Base-by-base conservation (phyloP, 305 asterid genomes). In the Solanum aculeatissimum region DNA sequence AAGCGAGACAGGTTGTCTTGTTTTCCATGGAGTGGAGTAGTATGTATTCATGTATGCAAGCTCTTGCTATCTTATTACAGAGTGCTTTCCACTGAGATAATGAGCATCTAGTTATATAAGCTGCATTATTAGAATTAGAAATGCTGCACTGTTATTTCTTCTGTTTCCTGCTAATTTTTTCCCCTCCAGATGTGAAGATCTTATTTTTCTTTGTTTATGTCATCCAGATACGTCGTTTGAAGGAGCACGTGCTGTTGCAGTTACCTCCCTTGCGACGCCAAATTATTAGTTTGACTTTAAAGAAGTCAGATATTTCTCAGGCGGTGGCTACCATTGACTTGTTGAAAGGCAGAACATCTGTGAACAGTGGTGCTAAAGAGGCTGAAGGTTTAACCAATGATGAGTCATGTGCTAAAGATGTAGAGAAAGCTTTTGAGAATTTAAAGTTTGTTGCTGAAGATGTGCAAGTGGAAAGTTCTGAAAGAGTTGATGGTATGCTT, bases 231-330 rank as follows among this genome's bases (percentile, higher is more conserved):
- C 91, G 99, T 78, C 98, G 98, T 86, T 89, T 96, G 80, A 96
- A 96, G 94, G 94, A 93, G 87, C 97, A 96, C 49, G 98, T 96
- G 83, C 86, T 95, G 89, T 89, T 91, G 53, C 94, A 96, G 89
- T 89, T 96, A 84, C 99, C 98, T n/a, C 97, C 99, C 74, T 91
- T 91, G 89, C 97, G 96, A 23, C 97, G 99, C 72, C 97, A 96
- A 89, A 92, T 96, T 49, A 90, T 96, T 85, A 93, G 91, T 58
- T 86, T 96, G 86, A 91, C 88, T 86, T 88, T 96, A 88, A 92
- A 79, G 86, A 92, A 81, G 86, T 89, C 97, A 85, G 98, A 96
- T 89, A 87, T 95, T 87, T 89, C 91, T 83, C 89, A 89, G 69
- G 98, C 99, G 83, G 89, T 91, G 94, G 86, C 82, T 83, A 86